A percentile compares a stretch with the other conserved stretches of the same genome.
phyloP scores from a whole-genome alignment of 163 green algal genomes.

The Dunaliella salina region DNA sequence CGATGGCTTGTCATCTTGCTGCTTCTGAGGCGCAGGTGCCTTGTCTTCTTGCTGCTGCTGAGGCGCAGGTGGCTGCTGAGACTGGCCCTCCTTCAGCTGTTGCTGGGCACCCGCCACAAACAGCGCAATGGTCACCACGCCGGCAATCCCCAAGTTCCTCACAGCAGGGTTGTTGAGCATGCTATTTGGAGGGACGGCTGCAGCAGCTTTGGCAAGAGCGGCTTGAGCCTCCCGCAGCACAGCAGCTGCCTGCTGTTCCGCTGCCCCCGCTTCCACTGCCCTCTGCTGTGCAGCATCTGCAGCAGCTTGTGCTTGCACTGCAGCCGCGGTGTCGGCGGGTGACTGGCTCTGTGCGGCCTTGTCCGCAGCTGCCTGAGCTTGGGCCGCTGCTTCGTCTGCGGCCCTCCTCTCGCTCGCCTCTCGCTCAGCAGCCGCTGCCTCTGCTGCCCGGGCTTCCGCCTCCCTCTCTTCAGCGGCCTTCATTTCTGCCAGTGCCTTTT shows the following conservation, averaged over 20 bases:
- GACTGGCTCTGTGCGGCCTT: too few relatives aligned
- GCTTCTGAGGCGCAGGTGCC: not conserved
- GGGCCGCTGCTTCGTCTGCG: too few relatives aligned
- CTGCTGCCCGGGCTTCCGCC: too few relatives aligned
- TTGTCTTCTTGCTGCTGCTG: not conserved
- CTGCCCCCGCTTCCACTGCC: too few relatives aligned
- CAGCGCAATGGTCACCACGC: not conserved
- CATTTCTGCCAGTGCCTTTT: too few relatives aligned
- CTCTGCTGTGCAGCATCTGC: not conserved
- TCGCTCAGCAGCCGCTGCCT: too few relatives aligned
- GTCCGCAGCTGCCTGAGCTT: too few relatives aligned
- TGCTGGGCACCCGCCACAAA: not conserved
- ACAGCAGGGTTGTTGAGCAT: not conserved
- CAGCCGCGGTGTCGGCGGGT: too few relatives aligned
- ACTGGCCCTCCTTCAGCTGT: not conserved
- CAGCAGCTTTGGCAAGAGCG: not conserved
- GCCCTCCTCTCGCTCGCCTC: too few relatives aligned
- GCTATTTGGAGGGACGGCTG: not conserved
- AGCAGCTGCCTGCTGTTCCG: not conserved
- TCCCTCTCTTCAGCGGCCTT: too few relatives aligned
- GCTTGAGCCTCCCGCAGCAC: not conserved
- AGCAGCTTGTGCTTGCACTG: too few relatives aligned
- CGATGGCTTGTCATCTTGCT: not conserved
- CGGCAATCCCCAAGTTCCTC: too few relatives aligned
- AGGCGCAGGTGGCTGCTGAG: not conserved